A percentile compares a stretch with the other conserved stretches of the same genome.
Conservation (phyloP, 495 filamentous ascomycete genomes). For the Hyaloscypha finlandica region DNA sequence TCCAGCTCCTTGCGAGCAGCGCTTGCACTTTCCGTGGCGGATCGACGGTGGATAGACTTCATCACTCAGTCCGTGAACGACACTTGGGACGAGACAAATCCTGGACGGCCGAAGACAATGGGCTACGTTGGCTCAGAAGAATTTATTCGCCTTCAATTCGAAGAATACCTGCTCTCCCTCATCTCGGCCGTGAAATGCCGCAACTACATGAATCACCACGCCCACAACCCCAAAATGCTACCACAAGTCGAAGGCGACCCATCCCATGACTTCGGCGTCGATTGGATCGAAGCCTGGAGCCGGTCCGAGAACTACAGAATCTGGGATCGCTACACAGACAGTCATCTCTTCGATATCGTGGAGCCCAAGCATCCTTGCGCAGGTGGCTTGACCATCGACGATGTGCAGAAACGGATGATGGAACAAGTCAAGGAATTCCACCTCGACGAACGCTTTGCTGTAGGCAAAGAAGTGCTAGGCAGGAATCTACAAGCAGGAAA, state of each 20-base stretch:
- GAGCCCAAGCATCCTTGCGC: conserved; percentile 92
- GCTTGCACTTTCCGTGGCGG: conserved; percentile 78
- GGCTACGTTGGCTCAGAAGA: conserved; percentile 97
- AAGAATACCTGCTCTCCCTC: conserved; percentile 92
- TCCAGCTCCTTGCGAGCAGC: conserved; percentile 77
- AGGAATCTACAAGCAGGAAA: conserved; percentile 79
- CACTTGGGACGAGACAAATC: conserved; percentile 94
- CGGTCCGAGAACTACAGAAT: conserved; percentile 86
- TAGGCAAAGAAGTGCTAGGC: conserved; percentile 74
- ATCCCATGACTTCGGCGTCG: conserved; percentile 72
- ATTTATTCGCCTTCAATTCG: conserved; percentile 96
- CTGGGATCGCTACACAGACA: conserved; percentile 72
- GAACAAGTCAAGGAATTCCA: conserved; percentile 89
- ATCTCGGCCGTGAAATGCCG: conserved; percentile 89
- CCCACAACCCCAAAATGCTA: conserved; percentile 59
- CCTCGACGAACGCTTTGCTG: conserved; percentile 79
- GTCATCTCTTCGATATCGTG: conserved; percentile 89
- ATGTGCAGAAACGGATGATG: conserved; percentile 85
- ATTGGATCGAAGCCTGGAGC: conserved; percentile 80
- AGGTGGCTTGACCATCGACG: conserved; percentile 92
- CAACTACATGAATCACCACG: conserved; percentile 66
- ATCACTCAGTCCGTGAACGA: conserved; percentile 91
- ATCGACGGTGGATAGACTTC: conserved; percentile 95
- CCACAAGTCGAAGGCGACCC: conserved; percentile 82
- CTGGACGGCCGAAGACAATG: conserved; percentile 84